These are phyloP conservation scores for Daldinia decipiens DNA, from an alignment of 495 filamentous ascomycete species.

Conservation along the genomic window DNA sequence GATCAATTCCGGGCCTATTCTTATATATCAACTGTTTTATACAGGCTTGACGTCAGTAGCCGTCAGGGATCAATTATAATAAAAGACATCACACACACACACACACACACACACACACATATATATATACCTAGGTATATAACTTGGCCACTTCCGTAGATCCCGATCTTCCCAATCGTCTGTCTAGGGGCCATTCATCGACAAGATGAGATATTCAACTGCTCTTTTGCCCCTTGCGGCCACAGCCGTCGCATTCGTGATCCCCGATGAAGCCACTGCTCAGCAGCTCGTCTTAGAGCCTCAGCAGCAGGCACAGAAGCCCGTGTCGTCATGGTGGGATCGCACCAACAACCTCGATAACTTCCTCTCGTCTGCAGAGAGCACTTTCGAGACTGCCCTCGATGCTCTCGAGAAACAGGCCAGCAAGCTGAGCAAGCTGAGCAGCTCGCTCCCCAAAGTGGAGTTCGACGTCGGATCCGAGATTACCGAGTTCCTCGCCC, in stretches of 20 bases:
- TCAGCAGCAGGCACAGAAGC: constrained; percentile 38
- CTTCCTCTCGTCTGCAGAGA: constrained; percentile 54
- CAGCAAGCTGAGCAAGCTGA: constrained; percentile 38
- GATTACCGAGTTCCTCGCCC: constrained; percentile 34
- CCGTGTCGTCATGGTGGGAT: constrained; percentile 30
- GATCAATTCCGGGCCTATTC: background rate
- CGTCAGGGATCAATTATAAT: constrained; percentile 7
- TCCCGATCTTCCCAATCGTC: constrained; percentile 16
- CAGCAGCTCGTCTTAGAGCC: constrained; percentile 45
- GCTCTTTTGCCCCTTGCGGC: constrained; percentile 63
- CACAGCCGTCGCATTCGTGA: constrained; percentile 66
- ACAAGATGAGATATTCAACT: constrained; percentile 54
- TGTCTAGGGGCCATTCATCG: background rate
- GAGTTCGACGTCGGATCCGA: constrained; percentile 18
- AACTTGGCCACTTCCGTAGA: constrained; percentile 32
- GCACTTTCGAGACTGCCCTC: constrained; percentile 51
- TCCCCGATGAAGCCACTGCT: constrained; percentile 64
- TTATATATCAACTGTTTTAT: background rate
- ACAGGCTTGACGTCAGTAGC: constrained; percentile 29
- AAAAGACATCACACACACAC: constrained; percentile 5
- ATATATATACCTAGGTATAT: too few species aligned
- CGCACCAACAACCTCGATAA: constrained; percentile 14
- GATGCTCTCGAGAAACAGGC: constrained; percentile 48
- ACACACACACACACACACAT: too few species aligned
- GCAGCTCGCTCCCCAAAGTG: constrained; percentile 22